Evolutionary conservation across 768 basidiomycete genomes (phyloP).

Genomic region (Boletales sp.): DNA sequence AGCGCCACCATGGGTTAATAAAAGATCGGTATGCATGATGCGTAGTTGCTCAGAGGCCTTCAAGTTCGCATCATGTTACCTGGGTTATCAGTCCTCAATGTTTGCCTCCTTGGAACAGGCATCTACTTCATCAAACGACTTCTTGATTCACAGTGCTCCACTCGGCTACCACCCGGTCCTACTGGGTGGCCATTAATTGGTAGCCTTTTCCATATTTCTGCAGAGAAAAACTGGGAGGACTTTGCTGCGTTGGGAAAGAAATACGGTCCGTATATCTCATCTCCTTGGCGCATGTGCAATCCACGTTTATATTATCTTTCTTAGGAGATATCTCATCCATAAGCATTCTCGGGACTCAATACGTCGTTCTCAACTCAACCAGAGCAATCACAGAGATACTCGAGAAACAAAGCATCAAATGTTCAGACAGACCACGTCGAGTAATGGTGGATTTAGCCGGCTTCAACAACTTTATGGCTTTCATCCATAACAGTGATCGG

Average conservation of each 20-base stretch:
- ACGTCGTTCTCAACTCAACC: conserved; percentile 48
- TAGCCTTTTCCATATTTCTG: conserved; percentile 53
- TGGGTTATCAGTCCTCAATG: background rate
- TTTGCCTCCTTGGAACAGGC: conserved; percentile 16
- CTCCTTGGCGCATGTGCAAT: background rate
- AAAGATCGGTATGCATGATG: too few species aligned
- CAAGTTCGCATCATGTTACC: too few species aligned
- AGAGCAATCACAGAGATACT: conserved; percentile 46
- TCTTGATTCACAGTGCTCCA: background rate
- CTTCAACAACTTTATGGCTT: conserved; percentile 1
- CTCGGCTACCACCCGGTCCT: conserved; percentile 19
- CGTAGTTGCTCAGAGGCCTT: too few species aligned
- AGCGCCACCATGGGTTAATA: too few species aligned
- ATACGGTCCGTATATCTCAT: conserved; percentile 39
- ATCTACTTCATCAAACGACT: conserved; percentile 5
- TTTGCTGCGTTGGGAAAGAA: conserved; percentile 51
- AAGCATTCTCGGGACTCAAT: conserved; percentile 40
- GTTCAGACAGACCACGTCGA: conserved; percentile 32
- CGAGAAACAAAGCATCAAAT: conserved; percentile 52
- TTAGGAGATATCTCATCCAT: conserved; percentile 17
- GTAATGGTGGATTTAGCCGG: conserved; percentile 24
- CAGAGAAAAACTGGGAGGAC: conserved; percentile 47
- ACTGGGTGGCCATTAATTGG: conserved; percentile 43
- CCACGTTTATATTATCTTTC: conserved; percentile 11
- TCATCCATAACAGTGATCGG: conserved; percentile 4